Base-by-base conservation (phyloP, 192 early-diverging fungal species). In the Mortierella claussenii region DNA sequence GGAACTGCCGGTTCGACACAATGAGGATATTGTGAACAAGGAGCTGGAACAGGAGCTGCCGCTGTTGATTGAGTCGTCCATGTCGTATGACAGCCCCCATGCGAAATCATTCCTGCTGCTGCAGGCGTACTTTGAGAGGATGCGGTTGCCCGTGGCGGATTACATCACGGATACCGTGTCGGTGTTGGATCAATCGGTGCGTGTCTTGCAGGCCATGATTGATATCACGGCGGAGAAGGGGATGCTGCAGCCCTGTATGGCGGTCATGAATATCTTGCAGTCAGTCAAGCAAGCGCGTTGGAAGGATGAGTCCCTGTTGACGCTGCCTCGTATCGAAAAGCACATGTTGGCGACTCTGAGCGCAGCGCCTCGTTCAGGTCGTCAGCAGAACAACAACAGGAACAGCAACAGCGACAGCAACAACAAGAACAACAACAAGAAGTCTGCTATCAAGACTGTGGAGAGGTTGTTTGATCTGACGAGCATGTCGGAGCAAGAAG, bases 181-280 rank as follows among this genome's bases (percentile, higher is more conserved):
- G 1, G 95, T 99, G 9, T 79, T 99, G 27, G 97, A 98, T 73
- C 93, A 94, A 60, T 83, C 92, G 31, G 90, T 98, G 46, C 95
- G 97, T 64, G 89, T 99, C 28, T 79, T 94, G 64, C 91, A 94
- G 83, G 97, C 98, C 21, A 96, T 98, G 95, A 88, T 98, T 46
- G 96, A 98, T 74, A 85, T 96, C 23, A 68, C 86, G 2, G 93
- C 91, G 2, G 87, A 89, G 46, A 79, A 86, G 60, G 97, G 95
- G 0, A 85, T 86, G 37, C 49, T 94, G 50, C 60, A 57, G 4
- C 88, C 89, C 0, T 80, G 87, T 36, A 50, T 96, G 50, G 91
- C 89, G 1, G 80, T 90, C 18, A 95, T 98, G 89, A 83, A 87
- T 50, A 82, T 96, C 58, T 80, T 96, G 59, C 96, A 99, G 83